phyloP scores from a whole-genome alignment of 2,329 filamentous ascomycete species.

The Teratosphaeria gauchensis region DNA sequence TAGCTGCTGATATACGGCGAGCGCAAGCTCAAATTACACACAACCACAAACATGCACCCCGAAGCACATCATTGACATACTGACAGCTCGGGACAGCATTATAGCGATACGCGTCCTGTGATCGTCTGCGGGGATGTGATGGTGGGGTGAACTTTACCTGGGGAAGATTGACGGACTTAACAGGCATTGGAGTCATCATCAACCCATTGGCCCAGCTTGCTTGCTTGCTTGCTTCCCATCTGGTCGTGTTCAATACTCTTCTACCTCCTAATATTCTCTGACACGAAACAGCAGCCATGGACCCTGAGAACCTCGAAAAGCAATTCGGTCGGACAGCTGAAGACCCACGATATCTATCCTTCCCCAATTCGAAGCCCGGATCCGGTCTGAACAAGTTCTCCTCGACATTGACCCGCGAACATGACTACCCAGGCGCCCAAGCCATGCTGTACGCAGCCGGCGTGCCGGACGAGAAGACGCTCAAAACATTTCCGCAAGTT shows the following conservation, averaged over 20 bases:
- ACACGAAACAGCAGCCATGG: slow-evolving; percentile 9
- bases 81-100: not conserved
- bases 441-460: slow-evolving; percentile 94
- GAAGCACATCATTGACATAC: not conserved
- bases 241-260: not conserved
- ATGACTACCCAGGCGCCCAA: slow-evolving; percentile 89
- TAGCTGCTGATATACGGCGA: not conserved
- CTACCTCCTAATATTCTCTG: not conserved
- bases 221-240: not conserved
- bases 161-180: not conserved
- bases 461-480: slow-evolving; percentile 69
- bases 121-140: not conserved
- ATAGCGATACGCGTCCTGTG: not conserved
- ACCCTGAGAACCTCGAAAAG: slow-evolving; percentile 26
- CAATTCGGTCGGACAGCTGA: slow-evolving; percentile 28
- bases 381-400: slow-evolving; percentile 77
- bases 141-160: not conserved
- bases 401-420: slow-evolving; percentile 65
- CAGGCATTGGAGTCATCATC: not conserved
- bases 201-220: not conserved
- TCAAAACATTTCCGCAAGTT: slow-evolving; percentile 86
- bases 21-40: not conserved
- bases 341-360: slow-evolving; percentile 47
- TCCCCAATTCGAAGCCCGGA: slow-evolving; percentile 45
- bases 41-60: not conserved